These are phyloP conservation scores for Candida rishiriensis DNA, from an alignment of 805 yeast species.

Conservation along the genomic window DNA sequence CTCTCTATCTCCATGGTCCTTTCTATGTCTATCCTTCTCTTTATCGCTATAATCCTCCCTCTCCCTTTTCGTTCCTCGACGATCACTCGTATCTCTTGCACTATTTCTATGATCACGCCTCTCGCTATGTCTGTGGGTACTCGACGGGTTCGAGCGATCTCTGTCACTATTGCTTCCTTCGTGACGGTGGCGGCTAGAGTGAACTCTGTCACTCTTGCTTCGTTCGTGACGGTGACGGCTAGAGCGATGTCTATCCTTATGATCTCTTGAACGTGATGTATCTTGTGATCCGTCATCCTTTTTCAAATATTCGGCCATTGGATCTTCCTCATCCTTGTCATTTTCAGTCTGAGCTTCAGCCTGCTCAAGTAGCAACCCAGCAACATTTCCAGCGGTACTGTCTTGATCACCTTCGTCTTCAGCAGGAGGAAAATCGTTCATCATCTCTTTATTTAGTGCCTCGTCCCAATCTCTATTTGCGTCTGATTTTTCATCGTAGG, in stretches of 20 bases:
- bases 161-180: too few species aligned
- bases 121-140: too few species aligned
- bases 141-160: too few species aligned
- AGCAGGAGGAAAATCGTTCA: constrained; percentile 44
- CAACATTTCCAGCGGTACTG: constrained; percentile 5
- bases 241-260: neutral
- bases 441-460: constrained; percentile 34
- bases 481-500: constrained; percentile 41
- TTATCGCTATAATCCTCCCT: neutral
- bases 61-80: neutral
- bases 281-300: constrained; percentile 4
- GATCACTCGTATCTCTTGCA: neutral
- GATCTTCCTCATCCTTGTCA: constrained; percentile 26
- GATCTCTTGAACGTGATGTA: neutral
- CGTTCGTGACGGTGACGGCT: neutral
- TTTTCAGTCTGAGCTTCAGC: neutral
- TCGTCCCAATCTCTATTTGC: constrained; percentile 32
- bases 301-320: constrained; percentile 30
- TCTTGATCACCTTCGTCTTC: constrained; percentile 26
- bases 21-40: too few species aligned
- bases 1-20: too few species aligned
- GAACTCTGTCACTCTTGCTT: too few species aligned
- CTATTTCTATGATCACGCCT: too few species aligned
- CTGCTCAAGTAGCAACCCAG: neutral
- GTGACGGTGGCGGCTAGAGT: neutral